A percentile compares a stretch with the other conserved stretches of the same genome.
Conservation (phyloP, 2,329 filamentous ascomycete species). For the Chaetomium sp. region DNA sequence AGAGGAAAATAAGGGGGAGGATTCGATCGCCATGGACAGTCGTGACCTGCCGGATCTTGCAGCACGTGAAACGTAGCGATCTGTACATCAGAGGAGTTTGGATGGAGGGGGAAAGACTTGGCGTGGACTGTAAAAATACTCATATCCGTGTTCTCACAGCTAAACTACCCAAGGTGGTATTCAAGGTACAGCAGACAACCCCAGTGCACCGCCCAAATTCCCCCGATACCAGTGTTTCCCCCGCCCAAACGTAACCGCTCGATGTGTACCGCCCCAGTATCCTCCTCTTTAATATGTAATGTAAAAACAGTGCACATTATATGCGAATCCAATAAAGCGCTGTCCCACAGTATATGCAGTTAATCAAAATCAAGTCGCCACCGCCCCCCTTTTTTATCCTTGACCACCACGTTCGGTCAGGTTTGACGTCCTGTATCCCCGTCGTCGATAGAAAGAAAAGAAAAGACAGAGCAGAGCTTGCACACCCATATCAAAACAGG, state of each 20-base stretch:
- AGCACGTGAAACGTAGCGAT: not conserved
- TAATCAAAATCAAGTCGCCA: not conserved
- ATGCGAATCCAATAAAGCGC: constrained; percentile 8
- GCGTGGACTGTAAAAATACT: not conserved
- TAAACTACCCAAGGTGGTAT: not conserved
- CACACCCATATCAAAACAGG: not conserved
- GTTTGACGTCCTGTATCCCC: constrained; percentile 17
- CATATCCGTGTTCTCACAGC: not conserved
- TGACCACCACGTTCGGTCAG: not conserved
- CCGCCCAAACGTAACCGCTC: not conserved
- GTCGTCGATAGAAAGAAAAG: not conserved
- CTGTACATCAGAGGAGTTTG: not conserved
- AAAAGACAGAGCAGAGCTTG: constrained; percentile 4
- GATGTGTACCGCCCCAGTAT: not conserved
- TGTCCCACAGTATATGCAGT: constrained; percentile 5
- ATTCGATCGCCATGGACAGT: not conserved
- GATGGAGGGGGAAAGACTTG: not conserved
- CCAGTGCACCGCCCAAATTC: not conserved
- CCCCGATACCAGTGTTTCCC: not conserved
- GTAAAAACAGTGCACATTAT: constrained; percentile 3
- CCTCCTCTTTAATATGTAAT: constrained; percentile 5
- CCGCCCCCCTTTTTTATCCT: not conserved
- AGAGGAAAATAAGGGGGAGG: not conserved
- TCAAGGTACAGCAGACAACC: not conserved
- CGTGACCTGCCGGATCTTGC: constrained; percentile 8